Evolutionary conservation across 2,329 filamentous ascomycete species (phyloP), one percentile per base, ranked within the genome.

Genomic region (Trichoderma polysporum): DNA sequence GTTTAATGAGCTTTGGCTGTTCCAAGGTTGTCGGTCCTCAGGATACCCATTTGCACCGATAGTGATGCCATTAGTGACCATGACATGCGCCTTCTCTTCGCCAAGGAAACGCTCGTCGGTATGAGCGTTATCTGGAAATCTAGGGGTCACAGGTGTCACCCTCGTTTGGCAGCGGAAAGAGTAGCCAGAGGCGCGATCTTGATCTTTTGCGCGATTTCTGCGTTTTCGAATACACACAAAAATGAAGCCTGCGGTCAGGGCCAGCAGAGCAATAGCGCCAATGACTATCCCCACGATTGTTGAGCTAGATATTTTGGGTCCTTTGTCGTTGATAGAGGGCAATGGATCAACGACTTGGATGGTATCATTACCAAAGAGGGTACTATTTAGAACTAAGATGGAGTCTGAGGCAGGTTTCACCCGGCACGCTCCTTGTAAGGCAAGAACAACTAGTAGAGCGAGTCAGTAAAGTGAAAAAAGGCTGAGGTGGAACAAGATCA

Each of bases 401-500:
- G 69, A 73, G 1, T 78, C 78, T 1, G 77, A 68, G 0, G 76
- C 68, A 0, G 84, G 83, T 35, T 79, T 77, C 68, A 86, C 83
- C 39, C 77, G 73, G 69, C 85, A 87, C 53, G 81, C 85, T 3
- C 84, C 83, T 69, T 82, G 77, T 4, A 87, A 77, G 9, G 84
- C 84, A 4, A 84, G 73, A 57, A 87, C 76, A 68, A 82, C 84
- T 86, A 9, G 13, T 2, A 3, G 15, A 3, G 17, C 17, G 19
- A 22, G 17, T 66, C 12, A 65, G 62, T n/a, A 47, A 58, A 37
- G n/a, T n/a, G 33, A 39, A 8, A n/a, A 29, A 12, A n/a, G 1
- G 60, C 70, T 66, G 72, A 62, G 8, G 39, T 35, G 13, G 13
- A 22, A 9, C n/a, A n/a, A n/a, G n/a, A n/a, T n/a, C n/a, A n/a